These are phyloP conservation scores for Kluyveromyces lactis DNA, from an alignment of 805 yeast species.

Conservation along the genomic window DNA sequence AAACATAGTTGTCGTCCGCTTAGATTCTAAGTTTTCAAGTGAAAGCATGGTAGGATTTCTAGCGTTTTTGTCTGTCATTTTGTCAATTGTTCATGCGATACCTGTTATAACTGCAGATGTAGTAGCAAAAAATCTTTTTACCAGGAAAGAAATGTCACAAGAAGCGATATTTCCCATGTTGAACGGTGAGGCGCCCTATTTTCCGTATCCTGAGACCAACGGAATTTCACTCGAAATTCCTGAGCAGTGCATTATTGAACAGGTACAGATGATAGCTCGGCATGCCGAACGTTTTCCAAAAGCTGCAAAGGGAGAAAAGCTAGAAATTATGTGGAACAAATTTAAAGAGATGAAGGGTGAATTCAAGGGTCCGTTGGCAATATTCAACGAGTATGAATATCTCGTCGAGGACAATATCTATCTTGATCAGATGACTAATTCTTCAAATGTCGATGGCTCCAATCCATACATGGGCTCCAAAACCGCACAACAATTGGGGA, in stretches of 20 bases:
- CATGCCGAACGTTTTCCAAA: slow-evolving; percentile 79
- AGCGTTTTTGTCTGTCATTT: no score
- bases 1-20: no score
- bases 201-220: slow-evolving; percentile 39
- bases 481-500: slow-evolving; percentile 37
- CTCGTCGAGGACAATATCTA: slow-evolving; percentile 35
- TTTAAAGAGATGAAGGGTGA: slow-evolving; percentile 23
- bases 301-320: slow-evolving; percentile 29
- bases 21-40: no score
- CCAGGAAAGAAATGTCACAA: no score
- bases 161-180: slow-evolving; percentile 32
- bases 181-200: slow-evolving; percentile 51
- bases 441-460: slow-evolving; percentile 17
- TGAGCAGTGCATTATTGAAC: slow-evolving; percentile 44
- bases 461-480: slow-evolving; percentile 42
- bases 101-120: no score
- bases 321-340: slow-evolving; percentile 24
- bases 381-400: slow-evolving; percentile 45
- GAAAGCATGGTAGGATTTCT: no score
- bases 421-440: slow-evolving; percentile 34
- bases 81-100: no score
- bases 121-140: no score
- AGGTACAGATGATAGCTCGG: slow-evolving; percentile 63
- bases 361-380: slow-evolving; percentile 42
- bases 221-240: slow-evolving; percentile 46